A percentile compares a stretch with the other conserved stretches of the same genome.
phyloP scores from a whole-genome alignment of 805 yeast genomes.

The Cyberlindnera amylophila region DNA sequence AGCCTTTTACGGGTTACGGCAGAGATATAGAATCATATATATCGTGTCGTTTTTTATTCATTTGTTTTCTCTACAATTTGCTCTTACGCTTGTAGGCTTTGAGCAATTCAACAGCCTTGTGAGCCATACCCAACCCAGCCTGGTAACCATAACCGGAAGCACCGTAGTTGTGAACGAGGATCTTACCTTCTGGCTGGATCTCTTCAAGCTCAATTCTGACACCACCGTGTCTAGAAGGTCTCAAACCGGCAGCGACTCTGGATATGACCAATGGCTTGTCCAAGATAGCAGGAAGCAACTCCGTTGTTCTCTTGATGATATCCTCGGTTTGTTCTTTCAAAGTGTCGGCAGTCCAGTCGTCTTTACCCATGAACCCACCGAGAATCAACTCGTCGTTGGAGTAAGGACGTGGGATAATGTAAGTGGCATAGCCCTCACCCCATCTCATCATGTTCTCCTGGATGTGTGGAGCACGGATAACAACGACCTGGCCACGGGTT shows the following conservation, averaged over 20 bases:
- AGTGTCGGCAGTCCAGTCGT: slow-evolving; percentile 60
- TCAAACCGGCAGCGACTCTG: slow-evolving; percentile 66
- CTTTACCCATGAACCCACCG: slow-evolving; percentile 71
- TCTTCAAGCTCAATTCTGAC: slow-evolving; percentile 60
- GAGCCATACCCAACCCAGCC: slow-evolving; percentile 60
- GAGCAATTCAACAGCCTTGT: slow-evolving; percentile 38
- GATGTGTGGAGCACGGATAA: slow-evolving; percentile 66
- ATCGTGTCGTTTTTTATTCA: no score
- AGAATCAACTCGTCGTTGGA: slow-evolving; percentile 64
- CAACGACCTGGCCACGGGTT: slow-evolving; percentile 77
- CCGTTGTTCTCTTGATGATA: slow-evolving; percentile 55
- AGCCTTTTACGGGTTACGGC: no score
- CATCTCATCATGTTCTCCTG: slow-evolving; percentile 54
- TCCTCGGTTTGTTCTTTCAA: slow-evolving; percentile 54
- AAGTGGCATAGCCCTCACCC: slow-evolving; percentile 61
- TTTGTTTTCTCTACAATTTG: slow-evolving; percentile 3
- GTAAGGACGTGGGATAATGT: slow-evolving; percentile 67
- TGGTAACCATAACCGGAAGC: slow-evolving; percentile 65
- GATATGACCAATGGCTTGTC: slow-evolving; percentile 46
- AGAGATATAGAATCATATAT: no score
- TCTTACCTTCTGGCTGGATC: slow-evolving; percentile 34
- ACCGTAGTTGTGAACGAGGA: slow-evolving; percentile 69
- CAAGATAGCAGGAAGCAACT: slow-evolving; percentile 46
- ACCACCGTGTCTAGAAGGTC: slow-evolving; percentile 78
- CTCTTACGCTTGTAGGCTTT: slow-evolving; percentile 11